A percentile compares a stretch with the other conserved stretches of the same genome.
These are phyloP conservation scores for Mycena citricolor DNA, from an alignment of 1,284 basidiomycete genomes.

Conservation along the genomic window DNA sequence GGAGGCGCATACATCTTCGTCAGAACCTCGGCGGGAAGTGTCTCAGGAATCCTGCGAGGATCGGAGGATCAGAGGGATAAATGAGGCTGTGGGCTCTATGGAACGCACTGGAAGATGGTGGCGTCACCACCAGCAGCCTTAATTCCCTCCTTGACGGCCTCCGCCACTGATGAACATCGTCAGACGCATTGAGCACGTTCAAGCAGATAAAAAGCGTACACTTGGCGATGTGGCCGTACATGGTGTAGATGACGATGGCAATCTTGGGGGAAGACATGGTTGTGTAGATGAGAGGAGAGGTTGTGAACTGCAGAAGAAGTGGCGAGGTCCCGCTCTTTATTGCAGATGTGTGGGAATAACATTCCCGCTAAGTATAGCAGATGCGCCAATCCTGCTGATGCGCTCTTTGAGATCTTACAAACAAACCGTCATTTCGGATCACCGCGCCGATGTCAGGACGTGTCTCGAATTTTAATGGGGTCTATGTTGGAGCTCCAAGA, in stretches of 20 bases:
- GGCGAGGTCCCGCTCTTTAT: no score
- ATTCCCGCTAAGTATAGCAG: no score
- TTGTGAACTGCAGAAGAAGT: no score
- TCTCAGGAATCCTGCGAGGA: slow-evolving; percentile 73
- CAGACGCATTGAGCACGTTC: background rate
- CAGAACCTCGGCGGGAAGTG: slow-evolving; percentile 77
- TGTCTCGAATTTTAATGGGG: no score
- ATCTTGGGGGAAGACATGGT: slow-evolving; percentile 57
- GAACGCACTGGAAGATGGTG: slow-evolving; percentile 72
- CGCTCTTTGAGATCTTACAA: no score
- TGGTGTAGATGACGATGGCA: slow-evolving; percentile 80
- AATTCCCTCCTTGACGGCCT: slow-evolving; percentile 74
- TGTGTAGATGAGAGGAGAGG: no score
- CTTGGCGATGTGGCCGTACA: slow-evolving; percentile 79
- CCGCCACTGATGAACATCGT: slow-evolving; percentile 62
- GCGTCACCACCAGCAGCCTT: slow-evolving; percentile 69
- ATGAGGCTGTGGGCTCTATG: background rate
- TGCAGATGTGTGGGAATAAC: no score
- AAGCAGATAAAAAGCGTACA: slow-evolving; percentile 39
- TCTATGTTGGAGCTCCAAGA: no score
- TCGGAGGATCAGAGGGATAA: background rate
- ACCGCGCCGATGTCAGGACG: no score
- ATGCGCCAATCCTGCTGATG: no score
- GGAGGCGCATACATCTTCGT: slow-evolving; percentile 75
- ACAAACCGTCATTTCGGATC: no score